Conservation (phyloP, 1,284 basidiomycete species). For the Takashimella koratensis region DNA sequence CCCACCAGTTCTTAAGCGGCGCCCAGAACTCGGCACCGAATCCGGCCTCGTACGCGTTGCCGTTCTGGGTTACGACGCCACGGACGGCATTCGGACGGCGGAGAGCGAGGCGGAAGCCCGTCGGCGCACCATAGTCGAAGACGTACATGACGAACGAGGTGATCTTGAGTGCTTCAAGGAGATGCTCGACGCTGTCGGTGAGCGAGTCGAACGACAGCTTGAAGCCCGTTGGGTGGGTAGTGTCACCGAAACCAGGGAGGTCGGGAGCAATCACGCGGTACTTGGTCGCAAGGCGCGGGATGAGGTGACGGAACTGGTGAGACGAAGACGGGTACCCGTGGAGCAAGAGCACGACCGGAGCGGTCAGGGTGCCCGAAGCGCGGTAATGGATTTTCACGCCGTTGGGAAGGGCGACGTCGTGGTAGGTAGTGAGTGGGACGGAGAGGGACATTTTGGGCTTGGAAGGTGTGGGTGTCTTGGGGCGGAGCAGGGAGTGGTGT, state of each 20-base stretch:
- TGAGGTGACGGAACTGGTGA: conserved; percentile 54
- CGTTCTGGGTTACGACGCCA: conserved; percentile 55
- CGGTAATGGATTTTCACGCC: conserved; percentile 50
- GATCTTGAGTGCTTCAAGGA: conserved; percentile 51
- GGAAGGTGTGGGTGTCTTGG: no score
- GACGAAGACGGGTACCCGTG: conserved; percentile 56
- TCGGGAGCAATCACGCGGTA: conserved; percentile 56
- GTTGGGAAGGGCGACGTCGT: conserved; percentile 10
- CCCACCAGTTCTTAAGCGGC: conserved; percentile 48
- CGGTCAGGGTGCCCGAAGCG: conserved; percentile 42
- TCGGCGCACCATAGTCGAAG: conserved; percentile 56
- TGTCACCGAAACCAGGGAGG: conserved; percentile 56
- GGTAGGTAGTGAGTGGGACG: no score
- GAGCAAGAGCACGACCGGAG: conserved; percentile 51
- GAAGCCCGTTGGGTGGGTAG: conserved; percentile 46
- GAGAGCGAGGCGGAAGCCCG: conserved; percentile 50
- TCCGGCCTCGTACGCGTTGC: conserved; percentile 54
- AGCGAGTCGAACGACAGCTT: conserved; percentile 54
- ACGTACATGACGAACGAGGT: conserved; percentile 52
- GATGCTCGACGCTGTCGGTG: conserved; percentile 48
- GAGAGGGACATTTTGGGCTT: no score
- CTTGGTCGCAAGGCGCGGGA: conserved; percentile 49
- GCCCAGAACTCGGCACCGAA: conserved; percentile 52
- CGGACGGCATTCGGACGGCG: conserved; percentile 50
- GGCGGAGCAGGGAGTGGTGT: no score